Evolutionary conservation across 805 yeast genomes (phyloP).

Genomic region (Candida schatavii): DNA sequence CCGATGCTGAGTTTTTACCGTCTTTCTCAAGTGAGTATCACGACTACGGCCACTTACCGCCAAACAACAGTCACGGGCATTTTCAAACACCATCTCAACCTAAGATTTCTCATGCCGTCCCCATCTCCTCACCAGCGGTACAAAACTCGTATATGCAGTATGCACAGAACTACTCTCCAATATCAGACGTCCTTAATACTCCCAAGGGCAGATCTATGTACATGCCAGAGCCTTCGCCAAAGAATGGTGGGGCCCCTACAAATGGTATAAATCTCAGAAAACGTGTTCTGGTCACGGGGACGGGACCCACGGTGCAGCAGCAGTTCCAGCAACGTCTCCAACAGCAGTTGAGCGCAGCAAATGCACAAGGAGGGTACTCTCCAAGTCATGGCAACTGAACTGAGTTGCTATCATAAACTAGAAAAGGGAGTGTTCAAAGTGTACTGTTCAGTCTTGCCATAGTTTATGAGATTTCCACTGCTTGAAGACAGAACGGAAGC

Average conservation of each 20-base stretch:
- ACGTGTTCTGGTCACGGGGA: neutral
- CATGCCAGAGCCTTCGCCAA: neutral
- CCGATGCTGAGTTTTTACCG: conserved; percentile 61
- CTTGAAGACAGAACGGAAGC: too few relatives aligned
- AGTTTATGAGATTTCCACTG: too few relatives aligned
- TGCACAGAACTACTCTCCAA: neutral
- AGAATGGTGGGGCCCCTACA: neutral
- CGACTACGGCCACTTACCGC: conserved; percentile 2
- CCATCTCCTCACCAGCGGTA: neutral
- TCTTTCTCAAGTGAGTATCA: conserved; percentile 14
- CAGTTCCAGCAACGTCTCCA: conserved; percentile 1
- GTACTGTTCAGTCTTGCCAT: too few relatives aligned
- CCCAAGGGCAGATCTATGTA: conserved; percentile 3
- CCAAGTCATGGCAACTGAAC: too few relatives aligned
- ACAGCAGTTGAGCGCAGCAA: neutral
- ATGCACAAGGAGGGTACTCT: too few relatives aligned
- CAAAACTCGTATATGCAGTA: neutral
- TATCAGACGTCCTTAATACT: conserved; percentile 1
- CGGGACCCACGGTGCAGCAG: neutral
- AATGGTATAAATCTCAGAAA: neutral
- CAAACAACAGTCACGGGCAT: neutral
- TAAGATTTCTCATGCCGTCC: neutral
- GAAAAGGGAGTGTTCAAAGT: too few relatives aligned
- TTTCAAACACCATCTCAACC: neutral
- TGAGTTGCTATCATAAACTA: too few relatives aligned